A percentile compares a stretch with the other conserved stretches of the same genome.
These are phyloP conservation scores for Solanum tarapatanum DNA, from an alignment of 257 asterid genomes.

Conservation along the genomic window DNA sequence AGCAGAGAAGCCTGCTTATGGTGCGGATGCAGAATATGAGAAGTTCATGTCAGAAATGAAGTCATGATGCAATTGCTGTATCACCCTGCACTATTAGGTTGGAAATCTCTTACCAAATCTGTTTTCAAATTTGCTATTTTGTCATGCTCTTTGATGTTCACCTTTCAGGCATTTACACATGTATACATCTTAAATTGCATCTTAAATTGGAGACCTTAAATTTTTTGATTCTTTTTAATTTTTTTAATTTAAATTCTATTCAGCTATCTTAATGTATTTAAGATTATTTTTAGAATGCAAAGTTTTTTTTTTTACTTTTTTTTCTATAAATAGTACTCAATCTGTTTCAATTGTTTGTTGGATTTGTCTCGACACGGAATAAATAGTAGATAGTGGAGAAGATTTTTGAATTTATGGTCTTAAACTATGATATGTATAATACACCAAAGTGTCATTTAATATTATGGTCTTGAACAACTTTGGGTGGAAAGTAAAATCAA, in stretches of 20 bases:
- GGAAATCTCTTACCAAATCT: constrained; percentile 21
- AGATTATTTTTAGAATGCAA: no score
- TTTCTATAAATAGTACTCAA: not conserved
- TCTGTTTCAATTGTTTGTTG: not conserved
- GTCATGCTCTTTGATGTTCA: not conserved
- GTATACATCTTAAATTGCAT: not conserved
- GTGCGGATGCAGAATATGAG: constrained; percentile 72
- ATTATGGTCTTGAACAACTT: not conserved
- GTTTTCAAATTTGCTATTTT: not conserved
- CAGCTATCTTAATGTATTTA: no score
- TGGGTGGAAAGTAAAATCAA: not conserved
- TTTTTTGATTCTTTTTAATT: not conserved
- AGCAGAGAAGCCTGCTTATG: constrained; percentile 39
- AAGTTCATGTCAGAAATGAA: constrained; percentile 96
- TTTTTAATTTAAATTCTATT: no score
- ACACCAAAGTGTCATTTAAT: not conserved
- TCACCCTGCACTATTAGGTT: not conserved
- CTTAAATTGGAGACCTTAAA: no score
- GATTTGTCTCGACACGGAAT: not conserved
- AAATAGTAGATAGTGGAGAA: not conserved
- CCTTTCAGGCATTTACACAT: not conserved
- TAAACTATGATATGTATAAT: not conserved
- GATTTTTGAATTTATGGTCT: not conserved
- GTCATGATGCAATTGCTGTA: constrained; percentile 11
- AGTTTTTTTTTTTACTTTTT: no score